A percentile compares a stretch with the other conserved stretches of the same genome.
These are phyloP conservation scores for Fusarium sublunatum DNA, from an alignment of 2,329 filamentous ascomycete genomes.

Conservation along the genomic window DNA sequence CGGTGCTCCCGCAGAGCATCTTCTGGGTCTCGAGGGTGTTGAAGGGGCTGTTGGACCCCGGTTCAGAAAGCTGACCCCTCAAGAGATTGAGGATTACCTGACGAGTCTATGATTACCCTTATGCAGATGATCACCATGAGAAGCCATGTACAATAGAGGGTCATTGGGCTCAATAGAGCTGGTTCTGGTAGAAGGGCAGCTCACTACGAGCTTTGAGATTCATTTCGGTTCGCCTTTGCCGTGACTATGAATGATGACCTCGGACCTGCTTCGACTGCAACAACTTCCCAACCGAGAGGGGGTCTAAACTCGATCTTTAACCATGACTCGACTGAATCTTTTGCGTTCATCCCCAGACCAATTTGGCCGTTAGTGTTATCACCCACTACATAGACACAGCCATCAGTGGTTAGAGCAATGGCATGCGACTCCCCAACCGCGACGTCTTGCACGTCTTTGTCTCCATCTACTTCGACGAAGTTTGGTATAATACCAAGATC, in stretches of 20 bases:
- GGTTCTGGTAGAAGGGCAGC: conserved; percentile 36
- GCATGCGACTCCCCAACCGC: conserved; percentile 69
- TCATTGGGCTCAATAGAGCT: conserved; percentile 54
- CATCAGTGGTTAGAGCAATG: conserved; percentile 63
- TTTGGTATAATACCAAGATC: conserved; percentile 51
- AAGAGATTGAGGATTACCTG: conserved; percentile 99
- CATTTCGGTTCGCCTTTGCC: conserved; percentile 31
- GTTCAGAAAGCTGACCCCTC: conserved; percentile 93
- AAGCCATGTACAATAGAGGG: conserved; percentile 61
- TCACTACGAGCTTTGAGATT: conserved; percentile 22
- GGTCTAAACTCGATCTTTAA: conserved; percentile 49
- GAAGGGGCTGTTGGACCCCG: conserved; percentile 85
- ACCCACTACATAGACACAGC: conserved; percentile 66
- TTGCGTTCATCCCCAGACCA: conserved; percentile 53
- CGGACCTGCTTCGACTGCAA: conserved; percentile 61
- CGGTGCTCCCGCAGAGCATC: conserved; percentile 90
- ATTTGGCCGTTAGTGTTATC: conserved; percentile 70
- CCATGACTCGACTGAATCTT: conserved; percentile 51
- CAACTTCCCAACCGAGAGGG: conserved; percentile 45
- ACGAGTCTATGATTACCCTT: conserved; percentile 83
- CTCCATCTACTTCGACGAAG: conserved; percentile 59
- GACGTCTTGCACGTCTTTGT: conserved; percentile 66
- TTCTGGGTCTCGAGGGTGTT: conserved; percentile 91
- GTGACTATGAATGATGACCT: conserved; percentile 63
- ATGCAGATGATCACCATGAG: conserved; percentile 42